These are phyloP conservation scores for Myrmaecium sp. DNA, from an alignment of 2,329 filamentous ascomycete species.

Conservation along the genomic window DNA sequence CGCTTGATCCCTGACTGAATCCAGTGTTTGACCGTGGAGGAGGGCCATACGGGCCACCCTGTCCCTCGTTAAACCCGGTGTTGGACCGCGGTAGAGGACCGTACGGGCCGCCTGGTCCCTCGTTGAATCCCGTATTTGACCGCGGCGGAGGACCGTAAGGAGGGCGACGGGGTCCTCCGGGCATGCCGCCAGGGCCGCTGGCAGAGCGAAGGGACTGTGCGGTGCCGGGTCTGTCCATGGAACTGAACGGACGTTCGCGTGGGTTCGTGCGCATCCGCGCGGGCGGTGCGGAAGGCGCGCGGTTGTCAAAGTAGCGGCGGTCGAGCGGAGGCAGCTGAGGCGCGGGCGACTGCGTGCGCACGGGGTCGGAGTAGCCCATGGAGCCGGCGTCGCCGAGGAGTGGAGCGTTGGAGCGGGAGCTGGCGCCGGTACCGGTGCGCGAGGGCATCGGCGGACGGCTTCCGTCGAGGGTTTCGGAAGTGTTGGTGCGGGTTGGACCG, in stretches of 20 bases:
- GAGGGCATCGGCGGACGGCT: constrained; percentile 19
- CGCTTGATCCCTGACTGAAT: constrained; percentile 6
- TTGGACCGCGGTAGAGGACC: constrained; percentile 11
- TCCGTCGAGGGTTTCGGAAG: constrained; percentile 24
- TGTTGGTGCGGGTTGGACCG: constrained; percentile 38
- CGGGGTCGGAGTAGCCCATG: constrained; percentile 33
- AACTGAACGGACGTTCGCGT: constrained; percentile 5
- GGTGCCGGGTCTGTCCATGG: constrained; percentile 9
- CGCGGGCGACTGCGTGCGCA: constrained; percentile 9
- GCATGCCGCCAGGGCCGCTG: constrained; percentile 14
- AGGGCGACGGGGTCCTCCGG: constrained; percentile 12
- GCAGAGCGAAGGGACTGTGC: constrained; percentile 1
- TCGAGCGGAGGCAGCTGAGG: background rate
- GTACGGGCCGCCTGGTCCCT: constrained; percentile 9
- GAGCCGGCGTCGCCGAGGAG: constrained; percentile 42
- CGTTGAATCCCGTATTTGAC: constrained; percentile 13
- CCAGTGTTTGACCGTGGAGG: constrained; percentile 6
- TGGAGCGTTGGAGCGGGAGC: constrained; percentile 46
- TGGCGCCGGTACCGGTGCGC: constrained; percentile 35
- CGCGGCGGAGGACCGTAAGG: constrained; percentile 12
- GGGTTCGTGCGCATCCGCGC: background rate
- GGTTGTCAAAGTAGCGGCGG: constrained; percentile 3
- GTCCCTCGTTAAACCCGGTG: constrained; percentile 7
- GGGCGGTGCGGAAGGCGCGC: constrained; percentile 10
- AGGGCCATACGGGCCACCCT: constrained; percentile 8